Percentiles rank a stretch among this genome's conserved stretches.
These are phyloP conservation scores for Luzula sylvatica DNA, from an alignment of 176 grass and related monocot genomes.

Conservation along the genomic window DNA sequence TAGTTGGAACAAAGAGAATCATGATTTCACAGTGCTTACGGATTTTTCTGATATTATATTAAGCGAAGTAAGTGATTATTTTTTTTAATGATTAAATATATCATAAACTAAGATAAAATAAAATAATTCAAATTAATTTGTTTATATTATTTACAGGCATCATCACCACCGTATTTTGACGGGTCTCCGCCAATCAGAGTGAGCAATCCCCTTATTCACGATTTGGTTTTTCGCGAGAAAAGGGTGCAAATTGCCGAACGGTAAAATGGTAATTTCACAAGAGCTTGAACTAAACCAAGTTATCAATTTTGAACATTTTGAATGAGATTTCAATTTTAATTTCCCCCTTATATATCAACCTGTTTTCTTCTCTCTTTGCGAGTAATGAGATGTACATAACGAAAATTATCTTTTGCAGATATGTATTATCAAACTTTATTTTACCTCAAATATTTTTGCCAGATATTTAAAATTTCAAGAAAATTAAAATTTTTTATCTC, in stretches of 20 bases:
- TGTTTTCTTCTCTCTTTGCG: neutral
- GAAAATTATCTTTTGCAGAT: too few relatives aligned
- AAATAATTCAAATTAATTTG: neutral
- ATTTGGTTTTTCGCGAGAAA: slow-evolving; percentile 33
- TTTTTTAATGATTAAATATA: neutral
- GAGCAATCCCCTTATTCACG: slow-evolving; percentile 48
- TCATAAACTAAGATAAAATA: slow-evolving; percentile 2
- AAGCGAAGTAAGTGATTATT: slow-evolving; percentile 31
- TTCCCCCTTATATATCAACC: neutral
- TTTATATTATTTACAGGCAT: slow-evolving; percentile 32
- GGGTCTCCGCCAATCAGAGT: slow-evolving; percentile 45
- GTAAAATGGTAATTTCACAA: slow-evolving; percentile 19
- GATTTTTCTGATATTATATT: slow-evolving; percentile 47
- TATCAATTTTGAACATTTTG: slow-evolving; percentile 29
- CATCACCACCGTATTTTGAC: slow-evolving; percentile 52
- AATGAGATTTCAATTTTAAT: neutral
- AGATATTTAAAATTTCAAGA: too few relatives aligned
- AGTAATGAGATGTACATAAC: too few relatives aligned
- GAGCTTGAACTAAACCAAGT: slow-evolving; percentile 23
- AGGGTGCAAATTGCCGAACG: slow-evolving; percentile 26
- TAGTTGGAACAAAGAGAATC: slow-evolving; percentile 20
- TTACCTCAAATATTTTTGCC: too few relatives aligned
- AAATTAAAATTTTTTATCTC: too few relatives aligned
- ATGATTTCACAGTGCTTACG: slow-evolving; percentile 28
- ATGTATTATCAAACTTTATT: too few relatives aligned